phyloP scores from a whole-genome alignment of 495 filamentous ascomycete species.

The Bombardia bombarda region DNA sequence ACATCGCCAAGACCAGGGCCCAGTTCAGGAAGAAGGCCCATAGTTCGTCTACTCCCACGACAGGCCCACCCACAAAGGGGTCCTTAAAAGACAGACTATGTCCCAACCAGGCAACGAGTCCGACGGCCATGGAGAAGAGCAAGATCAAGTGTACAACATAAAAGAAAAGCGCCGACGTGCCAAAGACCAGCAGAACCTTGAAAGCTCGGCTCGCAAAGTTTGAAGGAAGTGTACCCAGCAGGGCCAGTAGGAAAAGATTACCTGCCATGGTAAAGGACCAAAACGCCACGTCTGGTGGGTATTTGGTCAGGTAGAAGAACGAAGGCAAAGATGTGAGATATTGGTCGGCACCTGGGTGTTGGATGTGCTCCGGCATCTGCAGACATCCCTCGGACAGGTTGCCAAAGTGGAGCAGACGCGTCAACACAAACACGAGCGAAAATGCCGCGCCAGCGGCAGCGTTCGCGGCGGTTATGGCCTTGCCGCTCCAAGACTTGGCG shows the following conservation, averaged over 20 bases:
- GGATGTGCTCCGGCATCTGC: constrained; percentile 20
- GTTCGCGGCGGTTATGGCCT: constrained; percentile 15
- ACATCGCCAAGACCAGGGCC: constrained; percentile 8
- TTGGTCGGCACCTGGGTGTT: constrained; percentile 12
- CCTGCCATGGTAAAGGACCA: constrained; percentile 23
- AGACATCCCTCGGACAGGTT: constrained; percentile 29
- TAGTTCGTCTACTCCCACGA: constrained; percentile 14
- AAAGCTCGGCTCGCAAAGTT: constrained; percentile 8
- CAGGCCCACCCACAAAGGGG: constrained; percentile 2
- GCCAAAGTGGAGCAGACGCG: constrained; percentile 20
- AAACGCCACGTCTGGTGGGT: constrained; percentile 28
- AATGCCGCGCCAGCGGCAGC: constrained; percentile 10
- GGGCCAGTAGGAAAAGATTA: constrained; percentile 22
- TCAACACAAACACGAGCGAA: constrained; percentile 13
- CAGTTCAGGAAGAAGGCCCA: constrained; percentile 16
- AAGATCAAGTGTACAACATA: constrained; percentile 21
- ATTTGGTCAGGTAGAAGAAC: constrained; percentile 31
- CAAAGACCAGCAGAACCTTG: constrained; percentile 20
- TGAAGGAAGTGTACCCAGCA: constrained; percentile 16
- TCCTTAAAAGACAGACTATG: constrained; percentile 1
- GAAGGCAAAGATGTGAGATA: constrained; percentile 20
- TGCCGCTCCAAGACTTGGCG: constrained; percentile 14
- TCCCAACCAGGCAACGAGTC: constrained; percentile 7
- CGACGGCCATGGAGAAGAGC: constrained; percentile 4
- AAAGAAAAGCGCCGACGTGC: constrained; percentile 29